Percentiles rank a stretch among this genome's conserved stretches.
phyloP scores from a whole-genome alignment of 371 early-diverging fungal species.

The Lichtheimia ramosa region DNA sequence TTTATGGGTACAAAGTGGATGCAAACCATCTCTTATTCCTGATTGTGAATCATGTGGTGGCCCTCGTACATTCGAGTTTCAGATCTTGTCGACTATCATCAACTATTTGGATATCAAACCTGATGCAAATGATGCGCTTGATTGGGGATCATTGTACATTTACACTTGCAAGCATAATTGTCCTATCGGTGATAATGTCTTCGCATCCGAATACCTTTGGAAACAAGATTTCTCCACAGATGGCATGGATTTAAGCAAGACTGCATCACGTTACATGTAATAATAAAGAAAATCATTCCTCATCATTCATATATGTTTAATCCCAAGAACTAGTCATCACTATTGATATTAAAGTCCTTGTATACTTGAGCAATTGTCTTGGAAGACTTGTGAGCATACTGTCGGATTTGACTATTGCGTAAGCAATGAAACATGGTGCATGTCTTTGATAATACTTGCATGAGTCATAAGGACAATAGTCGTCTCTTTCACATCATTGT shows the following conservation, averaged over 20 bases:
- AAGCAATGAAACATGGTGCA: neutral
- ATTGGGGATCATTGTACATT: constrained; percentile 90
- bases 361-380: constrained; percentile 5
- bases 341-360: neutral
- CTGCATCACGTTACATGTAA: neutral
- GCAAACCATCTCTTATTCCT: constrained; percentile 68
- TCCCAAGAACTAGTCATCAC: neutral
- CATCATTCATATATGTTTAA: neutral
- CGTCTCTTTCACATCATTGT: constrained; percentile 19
- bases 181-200: constrained; percentile 47
- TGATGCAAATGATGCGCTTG: constrained; percentile 70
- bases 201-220: constrained; percentile 66
- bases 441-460: neutral
- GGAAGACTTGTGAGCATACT: constrained; percentile 11
- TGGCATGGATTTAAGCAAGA: constrained; percentile 48
- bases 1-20: constrained; percentile 78
- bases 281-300: neutral
- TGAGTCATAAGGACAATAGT: constrained; percentile 11
- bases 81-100: constrained; percentile 78
- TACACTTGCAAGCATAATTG: constrained; percentile 91
- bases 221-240: constrained; percentile 74
- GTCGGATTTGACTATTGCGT: neutral
- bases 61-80: constrained; percentile 88
- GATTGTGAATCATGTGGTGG: constrained; percentile 77
- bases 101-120: constrained; percentile 80